Conservation (phyloP, 2,329 filamentous ascomycete species). For the Aspergillus texensis region DNA sequence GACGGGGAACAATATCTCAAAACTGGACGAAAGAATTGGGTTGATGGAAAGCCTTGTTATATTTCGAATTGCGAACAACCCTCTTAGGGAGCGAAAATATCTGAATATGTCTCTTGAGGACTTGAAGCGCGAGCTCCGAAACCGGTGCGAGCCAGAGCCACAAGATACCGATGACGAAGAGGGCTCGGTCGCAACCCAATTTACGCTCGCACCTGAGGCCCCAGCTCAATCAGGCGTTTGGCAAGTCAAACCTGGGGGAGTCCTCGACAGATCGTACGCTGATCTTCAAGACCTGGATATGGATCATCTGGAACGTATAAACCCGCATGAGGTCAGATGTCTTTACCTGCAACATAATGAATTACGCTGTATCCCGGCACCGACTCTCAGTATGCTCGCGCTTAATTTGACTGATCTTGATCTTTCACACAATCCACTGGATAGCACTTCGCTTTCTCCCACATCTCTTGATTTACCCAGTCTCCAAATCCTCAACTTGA, state of each 20-base stretch:
- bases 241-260: constrained; percentile 42
- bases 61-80: constrained; percentile 84
- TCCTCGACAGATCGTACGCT: constrained; percentile 71
- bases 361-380: constrained; percentile 68
- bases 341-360: constrained; percentile 78
- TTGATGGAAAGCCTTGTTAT: constrained; percentile 76
- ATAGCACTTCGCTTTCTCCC: constrained; percentile 65
- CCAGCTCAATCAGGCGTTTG: constrained; percentile 34
- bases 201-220: constrained; percentile 50
- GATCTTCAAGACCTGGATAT: constrained; percentile 59
- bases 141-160: constrained; percentile 60
- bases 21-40: constrained; percentile 74
- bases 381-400: constrained; percentile 70
- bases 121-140: constrained; percentile 72
- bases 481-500: constrained; percentile 76
- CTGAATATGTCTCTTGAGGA: constrained; percentile 78
- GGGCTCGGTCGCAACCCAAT: constrained; percentile 44
- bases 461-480: constrained; percentile 70
- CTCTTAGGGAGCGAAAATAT: constrained; percentile 84
- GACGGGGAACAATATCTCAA: constrained; percentile 78
- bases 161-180: constrained; percentile 41
- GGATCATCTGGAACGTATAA: constrained; percentile 50
- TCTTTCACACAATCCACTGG: constrained; percentile 73
- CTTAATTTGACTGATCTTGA: constrained; percentile 72
- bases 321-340: constrained; percentile 53